phyloP scores from a whole-genome alignment of 2,329 filamentous ascomycete genomes.

The Aspergillus sclerotialis region DNA sequence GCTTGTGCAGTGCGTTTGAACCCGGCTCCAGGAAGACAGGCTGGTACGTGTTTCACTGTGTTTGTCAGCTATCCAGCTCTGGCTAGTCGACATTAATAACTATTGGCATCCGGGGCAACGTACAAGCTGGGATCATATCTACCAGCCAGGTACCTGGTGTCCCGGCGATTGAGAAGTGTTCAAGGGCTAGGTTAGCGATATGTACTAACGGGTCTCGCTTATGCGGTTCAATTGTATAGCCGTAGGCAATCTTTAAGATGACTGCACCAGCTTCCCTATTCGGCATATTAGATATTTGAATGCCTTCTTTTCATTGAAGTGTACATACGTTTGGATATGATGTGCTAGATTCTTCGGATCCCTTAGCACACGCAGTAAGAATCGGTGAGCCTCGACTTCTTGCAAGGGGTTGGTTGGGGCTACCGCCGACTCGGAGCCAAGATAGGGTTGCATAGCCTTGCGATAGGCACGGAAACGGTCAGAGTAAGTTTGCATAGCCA shows the following conservation, averaged over 20 bases:
- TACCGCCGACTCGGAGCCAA: conserved; percentile 38
- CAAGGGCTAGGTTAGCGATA: conserved; percentile 34
- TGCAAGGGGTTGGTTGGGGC: conserved; percentile 35
- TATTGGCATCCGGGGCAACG: background rate
- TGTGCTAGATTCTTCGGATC: conserved; percentile 31
- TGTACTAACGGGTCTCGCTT: conserved; percentile 29
- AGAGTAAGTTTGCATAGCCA: conserved; percentile 30
- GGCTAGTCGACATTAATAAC: background rate
- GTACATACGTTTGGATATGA: conserved; percentile 31
- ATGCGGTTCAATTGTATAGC: conserved; percentile 19
- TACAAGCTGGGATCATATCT: conserved; percentile 35
- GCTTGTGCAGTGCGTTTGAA: conserved; percentile 37
- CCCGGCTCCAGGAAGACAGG: conserved; percentile 39
- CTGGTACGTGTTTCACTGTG: conserved; percentile 30
- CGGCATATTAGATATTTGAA: conserved; percentile 3
- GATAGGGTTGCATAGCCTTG: conserved; percentile 37
- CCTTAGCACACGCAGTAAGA: conserved; percentile 37
- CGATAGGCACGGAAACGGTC: conserved; percentile 34
- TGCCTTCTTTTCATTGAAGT: background rate
- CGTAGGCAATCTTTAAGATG: conserved; percentile 37
- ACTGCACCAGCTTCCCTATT: conserved; percentile 29
- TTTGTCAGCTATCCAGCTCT: background rate
- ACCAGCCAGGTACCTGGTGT: conserved; percentile 40
- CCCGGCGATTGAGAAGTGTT: conserved; percentile 34
- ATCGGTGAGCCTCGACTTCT: conserved; percentile 37